Conservation (phyloP, 371 early-diverging fungal species). For the Lichtheimia corymbifera region DNA sequence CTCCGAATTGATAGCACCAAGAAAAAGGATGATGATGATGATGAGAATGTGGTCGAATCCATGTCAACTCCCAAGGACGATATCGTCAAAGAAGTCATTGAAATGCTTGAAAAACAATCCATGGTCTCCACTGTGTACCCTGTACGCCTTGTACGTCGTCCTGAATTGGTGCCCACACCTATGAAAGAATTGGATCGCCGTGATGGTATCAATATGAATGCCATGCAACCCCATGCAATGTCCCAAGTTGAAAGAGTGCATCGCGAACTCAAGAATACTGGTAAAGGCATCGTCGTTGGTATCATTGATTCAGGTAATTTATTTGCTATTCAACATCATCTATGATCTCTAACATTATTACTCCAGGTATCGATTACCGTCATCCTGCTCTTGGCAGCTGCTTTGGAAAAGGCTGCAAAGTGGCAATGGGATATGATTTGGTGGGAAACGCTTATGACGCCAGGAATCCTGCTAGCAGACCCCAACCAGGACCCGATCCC, state of each 20-base stretch:
- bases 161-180: not conserved
- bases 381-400: conserved; percentile 7
- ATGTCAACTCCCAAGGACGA: conserved; percentile 11
- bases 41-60: not conserved
- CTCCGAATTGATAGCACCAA: conserved; percentile 23
- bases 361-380: conserved; percentile 8
- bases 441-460: conserved; percentile 49
- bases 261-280: conserved; percentile 45
- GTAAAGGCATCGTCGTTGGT: conserved; percentile 72
- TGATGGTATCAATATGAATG: not conserved
- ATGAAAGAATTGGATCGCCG: too few relatives aligned
- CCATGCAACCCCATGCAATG: conserved; percentile 36
- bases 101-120: conserved; percentile 24
- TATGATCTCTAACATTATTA: not conserved
- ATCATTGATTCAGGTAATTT: conserved; percentile 67
- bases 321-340: not conserved
- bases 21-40: not conserved
- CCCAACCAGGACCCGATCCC: conserved; percentile 45
- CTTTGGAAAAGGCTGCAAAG: conserved; percentile 25
- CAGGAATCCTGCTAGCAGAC: conserved; percentile 1
- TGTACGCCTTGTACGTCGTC: conserved; percentile 28
- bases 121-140: conserved; percentile 35
- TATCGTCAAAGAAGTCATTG: conserved; percentile 14
- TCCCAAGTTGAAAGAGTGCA: conserved; percentile 49
- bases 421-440: conserved; percentile 66